Percentiles rank a stretch among this genome's conserved stretches.
Conservation (phyloP, 164 flowering plant genomes). For the Cinnamomum micranthum region DNA sequence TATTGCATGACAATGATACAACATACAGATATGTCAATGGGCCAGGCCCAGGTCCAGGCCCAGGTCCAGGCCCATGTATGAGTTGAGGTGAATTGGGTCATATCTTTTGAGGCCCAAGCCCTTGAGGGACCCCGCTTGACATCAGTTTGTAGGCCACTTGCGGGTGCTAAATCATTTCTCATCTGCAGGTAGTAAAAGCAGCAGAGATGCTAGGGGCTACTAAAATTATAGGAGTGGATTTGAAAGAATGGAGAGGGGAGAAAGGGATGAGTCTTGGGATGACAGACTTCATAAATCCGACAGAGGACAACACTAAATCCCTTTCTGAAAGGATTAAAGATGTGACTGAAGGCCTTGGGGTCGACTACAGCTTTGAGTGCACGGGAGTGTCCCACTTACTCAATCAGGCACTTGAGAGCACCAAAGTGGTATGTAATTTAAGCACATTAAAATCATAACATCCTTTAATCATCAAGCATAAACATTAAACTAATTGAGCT, state of each 20-base stretch:
- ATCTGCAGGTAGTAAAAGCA: conserved; percentile 16
- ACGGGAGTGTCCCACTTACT: conserved; percentile 28
- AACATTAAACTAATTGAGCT: too few species aligned
- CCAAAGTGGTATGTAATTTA: conserved; percentile 29
- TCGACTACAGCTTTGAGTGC: conserved; percentile 53
- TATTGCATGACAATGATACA: background rate
- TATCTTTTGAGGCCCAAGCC: background rate
- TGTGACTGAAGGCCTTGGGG: conserved; percentile 46
- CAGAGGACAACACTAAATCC: conserved; percentile 14
- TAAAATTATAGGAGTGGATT: conserved; percentile 44
- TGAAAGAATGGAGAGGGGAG: conserved; percentile 24
- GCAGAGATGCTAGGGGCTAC: conserved; percentile 38
- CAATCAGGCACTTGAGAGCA: conserved; percentile 34
- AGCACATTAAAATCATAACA: too few species aligned
- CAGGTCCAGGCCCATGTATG: background rate
- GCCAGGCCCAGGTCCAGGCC: background rate
- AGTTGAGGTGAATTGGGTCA: background rate
- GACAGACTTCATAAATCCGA: conserved; percentile 49
- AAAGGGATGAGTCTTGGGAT: conserved; percentile 39
- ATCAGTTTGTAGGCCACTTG: too few species aligned
- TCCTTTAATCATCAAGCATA: too few species aligned
- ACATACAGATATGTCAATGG: background rate
- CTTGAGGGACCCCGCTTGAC: too few species aligned
- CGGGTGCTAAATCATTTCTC: too few species aligned
- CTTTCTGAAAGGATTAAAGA: conserved; percentile 32